Evolutionary conservation across 2,329 filamentous ascomycete species (phyloP).

Genomic region (Thielaviopsis euricoi): DNA sequence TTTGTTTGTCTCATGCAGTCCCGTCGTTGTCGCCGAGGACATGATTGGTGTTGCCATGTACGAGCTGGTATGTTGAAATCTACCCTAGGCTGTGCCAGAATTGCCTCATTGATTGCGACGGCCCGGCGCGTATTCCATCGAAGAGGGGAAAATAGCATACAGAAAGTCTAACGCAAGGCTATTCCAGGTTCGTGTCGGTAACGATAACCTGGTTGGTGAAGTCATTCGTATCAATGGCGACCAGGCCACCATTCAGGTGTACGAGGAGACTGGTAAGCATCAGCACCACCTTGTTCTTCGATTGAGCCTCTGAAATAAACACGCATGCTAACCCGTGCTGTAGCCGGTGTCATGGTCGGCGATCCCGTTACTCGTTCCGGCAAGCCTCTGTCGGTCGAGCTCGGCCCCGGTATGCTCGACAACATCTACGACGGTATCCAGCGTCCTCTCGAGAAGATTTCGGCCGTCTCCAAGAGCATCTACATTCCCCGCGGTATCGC

Average conservation of each 20-base stretch:
- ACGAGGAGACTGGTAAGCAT: slow-evolving; percentile 91
- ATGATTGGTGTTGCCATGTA: slow-evolving; percentile 99
- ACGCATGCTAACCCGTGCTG: slow-evolving; percentile 11
- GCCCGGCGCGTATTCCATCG: neutral
- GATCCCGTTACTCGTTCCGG: slow-evolving; percentile 82
- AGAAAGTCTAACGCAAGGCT: neutral
- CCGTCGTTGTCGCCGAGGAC: slow-evolving; percentile 91
- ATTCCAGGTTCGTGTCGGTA: slow-evolving; percentile 67
- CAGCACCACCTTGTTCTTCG: slow-evolving; percentile 3
- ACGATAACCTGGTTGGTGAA: slow-evolving; percentile 85
- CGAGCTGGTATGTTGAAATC: slow-evolving; percentile 58
- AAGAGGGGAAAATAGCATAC: too few species aligned
- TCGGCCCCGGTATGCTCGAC: slow-evolving; percentile 92
- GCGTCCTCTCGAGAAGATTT: slow-evolving; percentile 75
- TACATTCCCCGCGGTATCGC: slow-evolving; percentile 94
- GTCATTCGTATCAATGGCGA: slow-evolving; percentile 96
- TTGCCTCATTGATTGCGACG: neutral
- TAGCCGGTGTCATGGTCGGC: slow-evolving; percentile 87
- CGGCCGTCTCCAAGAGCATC: slow-evolving; percentile 64
- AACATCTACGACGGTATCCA: slow-evolving; percentile 99
- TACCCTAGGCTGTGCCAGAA: neutral
- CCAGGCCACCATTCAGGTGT: slow-evolving; percentile 95
- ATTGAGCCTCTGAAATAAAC: slow-evolving; percentile 5
- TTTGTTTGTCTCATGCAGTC: slow-evolving; percentile 28
- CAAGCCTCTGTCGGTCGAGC: slow-evolving; percentile 93